Evolutionary conservation across 805 yeast genomes (phyloP), one percentile per base, ranked within the genome.

Genomic region (Kuraishia borneana): DNA sequence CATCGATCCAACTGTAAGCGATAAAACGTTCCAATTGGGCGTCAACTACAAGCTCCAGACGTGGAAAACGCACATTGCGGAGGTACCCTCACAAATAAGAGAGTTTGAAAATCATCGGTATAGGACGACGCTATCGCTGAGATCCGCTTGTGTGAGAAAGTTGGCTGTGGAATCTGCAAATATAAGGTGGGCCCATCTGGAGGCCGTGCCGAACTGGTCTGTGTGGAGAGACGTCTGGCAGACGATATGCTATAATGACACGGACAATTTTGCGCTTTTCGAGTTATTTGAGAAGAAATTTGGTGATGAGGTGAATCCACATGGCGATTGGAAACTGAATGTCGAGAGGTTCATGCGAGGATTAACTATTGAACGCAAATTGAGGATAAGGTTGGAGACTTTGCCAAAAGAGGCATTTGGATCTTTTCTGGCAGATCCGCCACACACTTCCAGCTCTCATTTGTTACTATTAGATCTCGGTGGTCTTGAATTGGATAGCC

Each of bases 221-320:
- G 32, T 47, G 5, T 58, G 65, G 65, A 21, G 31, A 6, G 19
- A 13, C 2, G 60, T 60, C 1, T 62, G 68, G 68, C 10, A 40
- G 1, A 40, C 38, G 33, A 48, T 58, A 4, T 21, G 49, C 40
- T 17, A 30, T 14, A 35, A 46, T 39, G 58, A 53, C 42, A 32
- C 33, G 36, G 68, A 61, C 37, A 39, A 52, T 0, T 57, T 56
- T 18, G 21, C 30, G 1, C 20, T 54, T 1, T 61, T 54, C 39
- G 36, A 37, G 6, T 17, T 48, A 8, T 60, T 61, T 41, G 56
- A 51, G 1, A 27, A 47, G 3, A 40, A 29, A 2, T 56, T 51
- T 30, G 26, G 37, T 22, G n/a, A 21, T 3, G 22, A 21, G 7
- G 8, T 25, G 7, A 8, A 16, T 16, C 13, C 28, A 10, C 28